A percentile compares a stretch with the other conserved stretches of the same genome.
phyloP scores from a whole-genome alignment of 2,329 filamentous ascomycete genomes.

The Fusarium graminum region DNA sequence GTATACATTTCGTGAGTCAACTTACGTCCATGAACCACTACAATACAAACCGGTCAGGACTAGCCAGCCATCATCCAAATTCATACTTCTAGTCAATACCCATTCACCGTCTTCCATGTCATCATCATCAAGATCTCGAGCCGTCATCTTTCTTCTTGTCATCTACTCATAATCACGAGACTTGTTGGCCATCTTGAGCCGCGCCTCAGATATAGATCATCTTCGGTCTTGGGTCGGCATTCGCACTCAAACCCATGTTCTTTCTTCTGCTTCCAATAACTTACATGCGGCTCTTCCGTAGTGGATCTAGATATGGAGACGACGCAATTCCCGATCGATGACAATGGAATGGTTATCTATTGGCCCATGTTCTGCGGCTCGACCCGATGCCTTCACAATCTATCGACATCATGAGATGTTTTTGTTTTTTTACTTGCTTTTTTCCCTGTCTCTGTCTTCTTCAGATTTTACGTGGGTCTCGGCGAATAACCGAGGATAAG shows the following conservation, averaged over 20 bases:
- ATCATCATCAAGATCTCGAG: conserved; percentile 6
- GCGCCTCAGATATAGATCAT: conserved; percentile 30
- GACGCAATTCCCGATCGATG: conserved; percentile 43
- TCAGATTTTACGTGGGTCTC: conserved; percentile 26
- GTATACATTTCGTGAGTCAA: background rate
- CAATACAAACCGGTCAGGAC: background rate
- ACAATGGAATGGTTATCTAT: conserved; percentile 27
- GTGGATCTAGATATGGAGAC: conserved; percentile 44
- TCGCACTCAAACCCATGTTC: conserved; percentile 25
- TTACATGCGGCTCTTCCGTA: conserved; percentile 45
- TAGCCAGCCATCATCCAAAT: fast-evolving
- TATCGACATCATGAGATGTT: conserved; percentile 41
- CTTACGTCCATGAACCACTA: background rate
- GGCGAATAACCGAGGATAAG: conserved; percentile 48
- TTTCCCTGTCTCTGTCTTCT: background rate
- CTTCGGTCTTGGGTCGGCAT: conserved; percentile 47
- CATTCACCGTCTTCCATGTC: background rate
- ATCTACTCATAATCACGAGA: conserved; percentile 19
- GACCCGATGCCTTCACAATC: conserved; percentile 33
- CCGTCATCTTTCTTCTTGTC: conserved; percentile 3
- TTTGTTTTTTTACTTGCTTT: conserved; percentile 6
- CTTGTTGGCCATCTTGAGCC: background rate
- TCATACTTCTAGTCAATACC: background rate
- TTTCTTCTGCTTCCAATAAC: background rate
- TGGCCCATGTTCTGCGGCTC: conserved; percentile 40